Evolutionary conservation across 176 grass and related monocot species (phyloP).

Genomic region (Aegilops speltoides): DNA sequence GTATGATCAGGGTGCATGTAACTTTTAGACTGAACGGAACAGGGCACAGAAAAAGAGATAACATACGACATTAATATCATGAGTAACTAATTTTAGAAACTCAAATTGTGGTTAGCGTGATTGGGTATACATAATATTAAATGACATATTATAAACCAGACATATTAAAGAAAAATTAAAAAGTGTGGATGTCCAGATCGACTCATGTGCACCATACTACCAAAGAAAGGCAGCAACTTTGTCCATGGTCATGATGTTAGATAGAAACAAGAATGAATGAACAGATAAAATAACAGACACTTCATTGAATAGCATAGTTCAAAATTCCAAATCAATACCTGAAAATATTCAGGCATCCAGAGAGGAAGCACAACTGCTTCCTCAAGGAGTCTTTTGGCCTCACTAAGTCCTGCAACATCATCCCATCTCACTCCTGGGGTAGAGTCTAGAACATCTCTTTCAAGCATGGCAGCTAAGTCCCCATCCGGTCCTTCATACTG

Average conservation of each 20-base stretch:
- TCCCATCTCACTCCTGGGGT: slow-evolving; percentile 96
- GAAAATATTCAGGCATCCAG: slow-evolving; percentile 97
- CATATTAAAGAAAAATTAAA: neutral
- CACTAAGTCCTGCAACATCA: slow-evolving; percentile 89
- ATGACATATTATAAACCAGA: neutral
- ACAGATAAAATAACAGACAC: neutral
- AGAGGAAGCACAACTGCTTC: slow-evolving; percentile 95
- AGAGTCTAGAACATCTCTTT: slow-evolving; percentile 96
- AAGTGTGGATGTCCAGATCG: neutral
- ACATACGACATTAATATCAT: slow-evolving; percentile 1
- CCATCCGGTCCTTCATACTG: slow-evolving; percentile 92
- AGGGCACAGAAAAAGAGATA: slow-evolving; percentile 1
- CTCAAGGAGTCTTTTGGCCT: slow-evolving; percentile 93
- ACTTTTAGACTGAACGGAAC: slow-evolving; percentile 25
- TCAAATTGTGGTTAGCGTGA: neutral
- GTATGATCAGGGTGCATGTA: neutral
- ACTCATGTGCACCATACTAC: neutral
- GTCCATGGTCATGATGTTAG: neutral
- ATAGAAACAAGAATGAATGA: slow-evolving; percentile 8
- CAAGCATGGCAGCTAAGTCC: slow-evolving; percentile 96
- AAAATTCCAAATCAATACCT: slow-evolving; percentile 52
- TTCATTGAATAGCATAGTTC: neutral
- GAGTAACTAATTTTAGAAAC: slow-evolving; percentile 1
- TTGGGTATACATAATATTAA: slow-evolving; percentile 1
- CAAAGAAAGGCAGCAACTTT: slow-evolving; percentile 24